A percentile compares a stretch with the other conserved stretches of the same genome.
Evolutionary conservation across 345 rosid species (phyloP).

Genomic region (Acer negundo): DNA sequence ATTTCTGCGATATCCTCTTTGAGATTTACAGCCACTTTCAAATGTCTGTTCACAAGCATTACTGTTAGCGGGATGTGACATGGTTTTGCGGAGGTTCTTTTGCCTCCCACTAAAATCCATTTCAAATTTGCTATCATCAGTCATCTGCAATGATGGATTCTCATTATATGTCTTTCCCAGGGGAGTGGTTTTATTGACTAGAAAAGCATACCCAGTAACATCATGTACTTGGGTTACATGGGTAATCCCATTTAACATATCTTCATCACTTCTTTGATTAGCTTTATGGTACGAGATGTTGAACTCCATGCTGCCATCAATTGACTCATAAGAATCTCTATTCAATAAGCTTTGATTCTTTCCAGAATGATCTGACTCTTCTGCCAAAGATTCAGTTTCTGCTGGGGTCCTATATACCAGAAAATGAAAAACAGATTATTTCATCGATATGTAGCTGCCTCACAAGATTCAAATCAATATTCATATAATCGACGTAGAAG

Average conservation of each 20-base stretch:
- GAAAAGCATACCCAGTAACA: constrained; percentile 54
- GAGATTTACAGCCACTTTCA: constrained; percentile 36
- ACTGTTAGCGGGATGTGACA: constrained; percentile 37
- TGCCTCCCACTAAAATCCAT: constrained; percentile 34
- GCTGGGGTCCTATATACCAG: constrained; percentile 68
- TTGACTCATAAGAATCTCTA: constrained; percentile 59
- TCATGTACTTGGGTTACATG: constrained; percentile 46
- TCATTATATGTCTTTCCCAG: constrained; percentile 29
- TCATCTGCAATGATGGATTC: constrained; percentile 26
- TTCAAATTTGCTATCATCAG: constrained; percentile 34
- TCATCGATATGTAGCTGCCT: constrained; percentile 24
- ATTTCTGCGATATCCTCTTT: constrained; percentile 37
- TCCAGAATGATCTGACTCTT: constrained; percentile 58
- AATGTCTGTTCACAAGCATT: constrained; percentile 27
- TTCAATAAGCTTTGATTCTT: constrained; percentile 49
- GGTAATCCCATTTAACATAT: constrained; percentile 47
- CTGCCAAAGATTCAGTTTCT: constrained; percentile 62
- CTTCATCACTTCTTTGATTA: constrained; percentile 36
- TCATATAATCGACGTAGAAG: neutral
- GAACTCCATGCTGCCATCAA: constrained; percentile 62
- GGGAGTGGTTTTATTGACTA: constrained; percentile 50
- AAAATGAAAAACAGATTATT: constrained; percentile 16
- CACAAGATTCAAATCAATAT: neutral
- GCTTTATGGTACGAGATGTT: constrained; percentile 71
- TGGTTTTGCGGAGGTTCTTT: constrained; percentile 46